Evolutionary conservation across 2,329 filamentous ascomycete species (phyloP), one percentile per base, ranked within the genome.

Genomic region (Hymenotorrendiella dingleyae): DNA sequence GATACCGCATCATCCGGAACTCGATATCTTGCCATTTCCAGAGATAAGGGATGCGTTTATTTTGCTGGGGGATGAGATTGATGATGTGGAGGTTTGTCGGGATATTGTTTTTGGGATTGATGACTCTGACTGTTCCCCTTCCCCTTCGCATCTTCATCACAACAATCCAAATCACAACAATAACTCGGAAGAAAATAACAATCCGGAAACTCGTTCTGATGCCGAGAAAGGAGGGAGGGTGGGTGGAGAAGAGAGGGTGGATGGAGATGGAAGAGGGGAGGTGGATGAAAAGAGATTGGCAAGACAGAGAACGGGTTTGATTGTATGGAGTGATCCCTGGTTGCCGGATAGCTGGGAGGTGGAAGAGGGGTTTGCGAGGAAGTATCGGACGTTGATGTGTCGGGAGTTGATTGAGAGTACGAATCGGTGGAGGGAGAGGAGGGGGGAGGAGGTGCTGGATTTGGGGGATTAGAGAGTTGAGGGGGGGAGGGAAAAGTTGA

Each of bases 291-390:
- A 34, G 26, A 22, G 43, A 54, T 16, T 53, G 50, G 37, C n/a
- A n/a, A n/a, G n/a, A n/a, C n/a, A n/a, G n/a, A n/a, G n/a, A n/a
- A 55, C 62, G 9, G 63, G 59, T 2, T 30, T 75, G 1, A 58
- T 74, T 10, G 67, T 74, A 1, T 76, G 72, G 73, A 68, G 70
- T 0, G 66, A 71, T 5, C 61, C 71, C 0, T 68, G 64, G 59
- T 63, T 73, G 26, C 42, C 60, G 2, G 46, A 47, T 0, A 67
- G 63, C 8, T 76, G 72, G 73, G 73, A 76, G 48, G 59, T 68
- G 1, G 72, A 64, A 0, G 61, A 63, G 7, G 43, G 46, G 0
- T 74, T 77, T 48, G 48, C 69, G 2, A 57, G 56, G 29, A 74
- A 72, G 48, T 76, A 70, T 68, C 60, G 52, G 1, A 62, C 62